phyloP scores from a whole-genome alignment of 75 land plant species.

The Pinus tabuliformis region DNA sequence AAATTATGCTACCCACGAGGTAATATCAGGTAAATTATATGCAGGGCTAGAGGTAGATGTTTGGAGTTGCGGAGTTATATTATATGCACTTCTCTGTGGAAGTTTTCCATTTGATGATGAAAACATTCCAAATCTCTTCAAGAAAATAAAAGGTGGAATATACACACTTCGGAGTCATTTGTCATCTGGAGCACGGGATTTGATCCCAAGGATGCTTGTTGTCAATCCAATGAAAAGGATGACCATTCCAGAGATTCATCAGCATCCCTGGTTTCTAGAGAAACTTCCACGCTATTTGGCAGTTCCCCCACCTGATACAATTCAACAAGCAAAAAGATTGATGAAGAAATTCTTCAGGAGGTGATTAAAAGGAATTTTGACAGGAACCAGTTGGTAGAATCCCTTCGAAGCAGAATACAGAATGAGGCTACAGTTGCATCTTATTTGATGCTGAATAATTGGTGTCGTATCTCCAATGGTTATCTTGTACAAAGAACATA shows the following conservation, averaged over 20 bases:
- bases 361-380: too few species aligned
- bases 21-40: conserved; percentile 42
- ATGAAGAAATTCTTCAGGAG: too few species aligned
- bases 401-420: too few species aligned
- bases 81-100: conserved; percentile 46
- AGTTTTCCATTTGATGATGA: conserved; percentile 52
- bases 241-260: conserved; percentile 81
- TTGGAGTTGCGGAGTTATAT: conserved; percentile 54
- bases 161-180: conserved; percentile 93
- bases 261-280: too few species aligned
- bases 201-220: conserved; percentile 85
- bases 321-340: too few species aligned
- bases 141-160: conserved; percentile 69
- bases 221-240: conserved; percentile 92
- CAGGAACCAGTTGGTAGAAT: too few species aligned
- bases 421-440: too few species aligned
- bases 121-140: conserved; percentile 52
- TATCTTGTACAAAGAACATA: too few species aligned
- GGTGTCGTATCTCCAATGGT: too few species aligned
- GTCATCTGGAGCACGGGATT: conserved; percentile 72
- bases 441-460: too few species aligned
- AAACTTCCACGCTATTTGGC: too few species aligned
- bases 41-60: conserved; percentile 58
- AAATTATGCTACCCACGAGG: conserved; percentile 52
- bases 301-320: too few species aligned